A percentile compares a stretch with the other conserved stretches of the same genome.
These are phyloP conservation scores for Ramularia collo-cygni DNA, from an alignment of 2,329 filamentous ascomycete species.

Conservation along the genomic window DNA sequence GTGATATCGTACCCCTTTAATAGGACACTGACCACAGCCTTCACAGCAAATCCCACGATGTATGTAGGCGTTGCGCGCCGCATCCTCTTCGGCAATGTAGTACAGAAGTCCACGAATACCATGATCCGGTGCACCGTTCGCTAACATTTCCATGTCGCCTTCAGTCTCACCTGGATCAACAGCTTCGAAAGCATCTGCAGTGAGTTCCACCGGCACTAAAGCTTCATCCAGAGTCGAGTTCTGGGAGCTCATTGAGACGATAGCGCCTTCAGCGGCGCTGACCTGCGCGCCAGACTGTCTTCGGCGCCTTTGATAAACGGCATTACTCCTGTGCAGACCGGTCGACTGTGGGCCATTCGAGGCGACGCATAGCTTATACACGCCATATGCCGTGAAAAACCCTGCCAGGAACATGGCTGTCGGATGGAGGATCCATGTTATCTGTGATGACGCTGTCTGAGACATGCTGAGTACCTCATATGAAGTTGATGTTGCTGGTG, in stretches of 20 bases:
- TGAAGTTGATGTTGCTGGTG: background rate
- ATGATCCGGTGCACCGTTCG: constrained; percentile 23
- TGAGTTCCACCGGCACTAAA: no score
- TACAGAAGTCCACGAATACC: constrained; percentile 57
- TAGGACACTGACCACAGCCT: constrained; percentile 77
- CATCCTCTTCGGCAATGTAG: constrained; percentile 88
- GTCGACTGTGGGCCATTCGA: constrained; percentile 7
- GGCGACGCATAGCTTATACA: constrained; percentile 50
- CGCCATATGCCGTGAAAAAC: constrained; percentile 50
- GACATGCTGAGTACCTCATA: constrained; percentile 18
- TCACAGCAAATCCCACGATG: constrained; percentile 92
- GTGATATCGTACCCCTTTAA: constrained; percentile 73
- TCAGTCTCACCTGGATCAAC: constrained; percentile 22
- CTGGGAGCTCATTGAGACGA: no score
- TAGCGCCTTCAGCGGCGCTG: no score
- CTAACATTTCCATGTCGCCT: constrained; percentile 11
- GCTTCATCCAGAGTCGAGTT: no score
- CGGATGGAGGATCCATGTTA: constrained; percentile 35
- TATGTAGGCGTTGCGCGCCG: constrained; percentile 77
- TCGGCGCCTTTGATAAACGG: constrained; percentile 15
- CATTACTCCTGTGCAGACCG: constrained; percentile 18
- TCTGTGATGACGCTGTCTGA: constrained; percentile 7
- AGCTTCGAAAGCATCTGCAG: constrained; percentile 1
- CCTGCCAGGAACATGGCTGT: constrained; percentile 52
- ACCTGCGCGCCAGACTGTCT: no score